Percentiles rank a stretch among this genome's conserved stretches.
Conservation (phyloP, 1,284 basidiomycete species). For the Tilletiaria anomala region DNA sequence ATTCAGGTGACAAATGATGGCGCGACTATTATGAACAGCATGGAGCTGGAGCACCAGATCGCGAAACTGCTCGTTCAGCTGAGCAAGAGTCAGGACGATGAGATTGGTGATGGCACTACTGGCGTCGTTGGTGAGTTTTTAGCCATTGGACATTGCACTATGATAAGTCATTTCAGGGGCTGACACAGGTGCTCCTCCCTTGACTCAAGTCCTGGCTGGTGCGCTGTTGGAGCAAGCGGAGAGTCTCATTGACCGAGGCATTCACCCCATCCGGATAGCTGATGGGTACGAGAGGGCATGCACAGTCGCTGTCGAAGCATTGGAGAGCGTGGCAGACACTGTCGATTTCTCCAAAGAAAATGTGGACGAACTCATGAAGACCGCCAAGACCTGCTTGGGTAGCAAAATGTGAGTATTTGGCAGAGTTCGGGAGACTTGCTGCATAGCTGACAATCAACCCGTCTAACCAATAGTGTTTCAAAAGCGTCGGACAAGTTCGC, state of each 20-base stretch:
- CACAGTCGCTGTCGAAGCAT: slow-evolving; percentile 68
- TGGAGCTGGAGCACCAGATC: slow-evolving; percentile 88
- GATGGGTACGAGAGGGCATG: slow-evolving; percentile 96
- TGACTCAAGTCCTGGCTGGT: slow-evolving; percentile 77
- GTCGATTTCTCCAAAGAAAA: slow-evolving; percentile 70
- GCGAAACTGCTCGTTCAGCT: slow-evolving; percentile 93
- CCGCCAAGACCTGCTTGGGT: slow-evolving; percentile 86
- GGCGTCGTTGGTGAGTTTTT: slow-evolving; percentile 77
- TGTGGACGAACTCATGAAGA: slow-evolving; percentile 60
- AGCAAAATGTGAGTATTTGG: slow-evolving; percentile 69
- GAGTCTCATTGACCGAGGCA: slow-evolving; percentile 82
- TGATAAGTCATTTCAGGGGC: neutral
- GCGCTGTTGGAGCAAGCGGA: slow-evolving; percentile 75
- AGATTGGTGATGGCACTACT: slow-evolving; percentile 97
- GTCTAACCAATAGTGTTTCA: slow-evolving; percentile 56
- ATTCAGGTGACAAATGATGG: slow-evolving; percentile 99
- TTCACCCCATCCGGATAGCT: slow-evolving; percentile 95
- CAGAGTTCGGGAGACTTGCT: neutral
- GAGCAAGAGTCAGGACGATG: slow-evolving; percentile 94
- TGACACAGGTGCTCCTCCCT: neutral
- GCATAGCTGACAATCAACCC: neutral
- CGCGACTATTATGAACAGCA: slow-evolving; percentile 45
- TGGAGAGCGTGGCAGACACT: slow-evolving; percentile 82
- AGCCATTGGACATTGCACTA: neutral
- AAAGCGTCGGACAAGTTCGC: slow-evolving; percentile 92